phyloP scores from a whole-genome alignment of 345 rosid species.

The Citrus reticulata region DNA sequence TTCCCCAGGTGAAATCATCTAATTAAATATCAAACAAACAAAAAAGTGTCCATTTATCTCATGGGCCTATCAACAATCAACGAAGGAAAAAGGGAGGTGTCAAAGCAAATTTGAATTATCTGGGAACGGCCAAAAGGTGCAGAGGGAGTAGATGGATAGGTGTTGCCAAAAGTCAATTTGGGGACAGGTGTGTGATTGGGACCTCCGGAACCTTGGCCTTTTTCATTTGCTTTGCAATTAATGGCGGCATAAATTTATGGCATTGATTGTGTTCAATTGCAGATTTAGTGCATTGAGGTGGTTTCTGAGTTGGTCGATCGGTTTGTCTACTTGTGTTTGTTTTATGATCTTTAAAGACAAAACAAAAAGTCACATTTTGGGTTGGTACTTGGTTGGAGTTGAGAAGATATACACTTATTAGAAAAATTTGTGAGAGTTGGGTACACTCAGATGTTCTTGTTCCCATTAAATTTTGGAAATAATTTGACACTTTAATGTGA shows the following conservation, averaged over 20 bases:
- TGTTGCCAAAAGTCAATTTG: background rate
- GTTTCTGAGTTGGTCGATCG: background rate
- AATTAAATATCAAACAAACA: no score
- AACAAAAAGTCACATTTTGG: background rate
- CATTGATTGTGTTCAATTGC: background rate
- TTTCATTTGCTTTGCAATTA: background rate
- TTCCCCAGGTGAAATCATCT: no score
- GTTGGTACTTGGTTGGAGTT: no score
- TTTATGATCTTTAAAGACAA: background rate
- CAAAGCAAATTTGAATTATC: background rate
- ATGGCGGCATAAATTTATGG: background rate
- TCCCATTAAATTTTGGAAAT: no score
- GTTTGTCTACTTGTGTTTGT: conserved; percentile 4
- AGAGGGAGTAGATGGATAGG: background rate
- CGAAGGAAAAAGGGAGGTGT: no score
- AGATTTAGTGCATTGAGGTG: no score
- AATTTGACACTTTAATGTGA: no score
- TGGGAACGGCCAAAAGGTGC: no score
- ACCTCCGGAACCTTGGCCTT: background rate
- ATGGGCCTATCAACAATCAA: no score
- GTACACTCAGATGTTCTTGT: no score
- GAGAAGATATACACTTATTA: no score
- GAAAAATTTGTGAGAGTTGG: no score
- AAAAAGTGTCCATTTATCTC: background rate
- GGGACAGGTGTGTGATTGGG: background rate